A percentile compares a stretch with the other conserved stretches of the same genome.
Conservation (phyloP, 345 rosid genomes). For the Hibiscus syriacus region DNA sequence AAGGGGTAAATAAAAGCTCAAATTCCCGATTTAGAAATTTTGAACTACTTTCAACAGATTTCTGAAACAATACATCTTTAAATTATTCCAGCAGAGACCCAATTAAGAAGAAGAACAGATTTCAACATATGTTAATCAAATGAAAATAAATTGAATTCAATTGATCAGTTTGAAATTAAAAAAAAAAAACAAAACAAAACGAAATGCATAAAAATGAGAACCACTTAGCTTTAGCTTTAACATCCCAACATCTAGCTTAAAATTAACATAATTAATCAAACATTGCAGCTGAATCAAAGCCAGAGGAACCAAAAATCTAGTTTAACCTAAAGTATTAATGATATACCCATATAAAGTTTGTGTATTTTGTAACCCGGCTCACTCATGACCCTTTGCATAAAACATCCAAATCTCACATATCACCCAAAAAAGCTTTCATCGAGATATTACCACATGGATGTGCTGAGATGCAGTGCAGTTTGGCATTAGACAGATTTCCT, state of each 20-base stretch:
- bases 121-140: too few relatives aligned
- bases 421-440: neutral
- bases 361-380: neutral
- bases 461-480: neutral
- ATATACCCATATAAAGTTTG: neutral
- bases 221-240: neutral
- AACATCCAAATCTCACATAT: neutral
- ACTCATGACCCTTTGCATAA: neutral
- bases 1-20: too few relatives aligned
- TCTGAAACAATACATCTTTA: too few relatives aligned
- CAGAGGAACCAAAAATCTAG: neutral
- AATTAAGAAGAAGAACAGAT: too few relatives aligned
- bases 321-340: too few relatives aligned
- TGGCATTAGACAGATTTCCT: neutral
- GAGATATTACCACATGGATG: neutral
- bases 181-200: neutral
- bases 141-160: too few relatives aligned
- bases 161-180: too few relatives aligned
- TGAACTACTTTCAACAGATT: too few relatives aligned
- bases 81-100: too few relatives aligned
- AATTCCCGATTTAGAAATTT: too few relatives aligned
- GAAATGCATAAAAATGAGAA: neutral
- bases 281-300: neutral
- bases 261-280: neutral
- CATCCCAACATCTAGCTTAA: neutral